Evolutionary conservation across 116 monocot species (phyloP).

Genomic region (Zostera marina): DNA sequence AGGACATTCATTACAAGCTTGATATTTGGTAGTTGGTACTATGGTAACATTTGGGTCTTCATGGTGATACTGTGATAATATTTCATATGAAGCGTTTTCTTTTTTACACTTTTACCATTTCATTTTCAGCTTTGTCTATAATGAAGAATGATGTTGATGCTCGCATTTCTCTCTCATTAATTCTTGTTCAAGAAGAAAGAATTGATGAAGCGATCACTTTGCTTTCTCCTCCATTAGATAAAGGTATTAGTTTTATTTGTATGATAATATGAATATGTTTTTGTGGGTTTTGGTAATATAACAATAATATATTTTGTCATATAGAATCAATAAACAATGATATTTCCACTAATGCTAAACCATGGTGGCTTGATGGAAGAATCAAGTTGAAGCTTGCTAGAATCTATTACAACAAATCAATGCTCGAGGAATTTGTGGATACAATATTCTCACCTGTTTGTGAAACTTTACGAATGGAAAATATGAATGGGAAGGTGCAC

Average conservation of each 20-base stretch:
- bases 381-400: constrained; percentile 71
- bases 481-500: constrained; percentile 54
- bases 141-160: constrained; percentile 57
- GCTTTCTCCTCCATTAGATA: constrained; percentile 42
- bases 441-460: constrained; percentile 39
- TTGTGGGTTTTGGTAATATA: background rate
- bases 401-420: constrained; percentile 59
- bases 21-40: too few relatives aligned
- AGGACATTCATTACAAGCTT: too few relatives aligned
- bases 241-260: constrained; percentile 24
- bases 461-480: constrained; percentile 53
- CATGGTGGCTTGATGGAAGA: constrained; percentile 78
- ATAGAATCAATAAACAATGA: constrained; percentile 8
- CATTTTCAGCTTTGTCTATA: constrained; percentile 41
- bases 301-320: background rate
- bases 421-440: constrained; percentile 64
- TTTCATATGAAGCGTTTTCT: background rate
- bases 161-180: constrained; percentile 46
- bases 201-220: constrained; percentile 61
- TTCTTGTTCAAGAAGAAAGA: constrained; percentile 70
- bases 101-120: background rate
- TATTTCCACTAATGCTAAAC: constrained; percentile 4
- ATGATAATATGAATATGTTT: background rate
- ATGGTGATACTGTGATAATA: background rate
- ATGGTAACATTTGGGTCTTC: too few relatives aligned